A percentile compares a stretch with the other conserved stretches of the same genome.
Evolutionary conservation across 331 rosid species (phyloP).

Genomic region (Dryas integrifolia): DNA sequence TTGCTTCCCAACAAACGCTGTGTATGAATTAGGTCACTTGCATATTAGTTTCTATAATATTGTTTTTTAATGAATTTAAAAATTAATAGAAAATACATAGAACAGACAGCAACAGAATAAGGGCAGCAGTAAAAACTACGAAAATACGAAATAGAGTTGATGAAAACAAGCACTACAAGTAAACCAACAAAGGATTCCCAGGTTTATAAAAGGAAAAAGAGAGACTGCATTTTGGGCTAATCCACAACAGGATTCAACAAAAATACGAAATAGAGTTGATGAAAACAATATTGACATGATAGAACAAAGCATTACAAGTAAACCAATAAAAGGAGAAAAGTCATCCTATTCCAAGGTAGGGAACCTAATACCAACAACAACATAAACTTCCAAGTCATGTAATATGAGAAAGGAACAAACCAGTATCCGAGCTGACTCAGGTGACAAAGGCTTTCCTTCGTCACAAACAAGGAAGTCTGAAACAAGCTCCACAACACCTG

Average conservation of each 20-base stretch:
- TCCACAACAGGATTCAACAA: not conserved
- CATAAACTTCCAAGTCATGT: not conserved
- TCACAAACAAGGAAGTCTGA: slow-evolving; percentile 84
- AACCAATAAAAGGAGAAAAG: not conserved
- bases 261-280: not conserved
- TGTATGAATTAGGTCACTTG: slow-evolving; percentile 2
- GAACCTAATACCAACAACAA: not conserved
- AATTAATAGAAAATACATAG: not conserved
- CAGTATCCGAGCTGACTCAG: slow-evolving; percentile 82
- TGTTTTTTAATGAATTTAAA: not conserved
- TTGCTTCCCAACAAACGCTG: slow-evolving; percentile 79
- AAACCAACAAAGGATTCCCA: not conserved
- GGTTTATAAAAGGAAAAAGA: too few species aligned
- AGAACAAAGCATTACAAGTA: not conserved
- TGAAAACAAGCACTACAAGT: not conserved
- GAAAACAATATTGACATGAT: not conserved
- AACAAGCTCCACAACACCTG: slow-evolving; percentile 95
- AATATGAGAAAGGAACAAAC: slow-evolving; percentile 33
- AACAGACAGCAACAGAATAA: not conserved
- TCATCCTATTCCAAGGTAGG: not conserved
- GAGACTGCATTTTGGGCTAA: not conserved
- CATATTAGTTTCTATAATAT: slow-evolving; percentile 1
- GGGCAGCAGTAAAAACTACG: not conserved
- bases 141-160: not conserved
- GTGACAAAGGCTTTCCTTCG: slow-evolving; percentile 87